Evolutionary conservation across 495 filamentous ascomycete genomes (phyloP).

Genomic region (Annulohypoxylon stygium): DNA sequence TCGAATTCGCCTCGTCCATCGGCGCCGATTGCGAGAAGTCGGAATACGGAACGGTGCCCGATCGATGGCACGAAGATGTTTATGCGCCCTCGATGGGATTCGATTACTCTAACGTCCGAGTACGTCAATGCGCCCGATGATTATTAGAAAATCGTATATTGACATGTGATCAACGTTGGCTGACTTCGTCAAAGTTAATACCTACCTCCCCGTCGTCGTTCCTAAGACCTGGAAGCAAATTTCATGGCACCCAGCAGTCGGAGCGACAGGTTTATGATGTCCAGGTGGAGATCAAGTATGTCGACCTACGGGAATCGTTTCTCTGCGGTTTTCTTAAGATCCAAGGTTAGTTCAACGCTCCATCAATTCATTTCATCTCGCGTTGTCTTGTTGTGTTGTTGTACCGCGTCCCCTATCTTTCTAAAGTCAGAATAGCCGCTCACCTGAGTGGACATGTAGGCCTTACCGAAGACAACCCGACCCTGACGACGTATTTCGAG

Average conservation of each 20-base stretch:
- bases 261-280: constrained; percentile 93
- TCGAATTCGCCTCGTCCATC: constrained; percentile 39
- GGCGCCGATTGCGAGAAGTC: constrained; percentile 46
- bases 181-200: constrained; percentile 63
- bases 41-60: constrained; percentile 39
- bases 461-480: constrained; percentile 94
- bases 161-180: not conserved
- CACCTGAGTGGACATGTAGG: constrained; percentile 64
- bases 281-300: constrained; percentile 95
- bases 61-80: constrained; percentile 39
- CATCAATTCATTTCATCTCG: not conserved
- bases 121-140: constrained; percentile 54
- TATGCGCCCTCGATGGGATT: constrained; percentile 67
- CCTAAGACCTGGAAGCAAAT: constrained; percentile 88
- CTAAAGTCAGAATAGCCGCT: constrained; percentile 13
- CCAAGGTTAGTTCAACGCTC: constrained; percentile 74
- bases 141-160: not conserved
- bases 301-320: constrained; percentile 94
- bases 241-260: constrained; percentile 90
- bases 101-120: constrained; percentile 75
- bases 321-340: constrained; percentile 96
- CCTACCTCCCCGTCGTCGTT: constrained; percentile 80
- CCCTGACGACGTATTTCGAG: constrained; percentile 97
- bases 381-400: not conserved
- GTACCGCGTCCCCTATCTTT: not conserved